phyloP scores from a whole-genome alignment of 202 grass and related monocot species.

The Carex sylvatica region DNA sequence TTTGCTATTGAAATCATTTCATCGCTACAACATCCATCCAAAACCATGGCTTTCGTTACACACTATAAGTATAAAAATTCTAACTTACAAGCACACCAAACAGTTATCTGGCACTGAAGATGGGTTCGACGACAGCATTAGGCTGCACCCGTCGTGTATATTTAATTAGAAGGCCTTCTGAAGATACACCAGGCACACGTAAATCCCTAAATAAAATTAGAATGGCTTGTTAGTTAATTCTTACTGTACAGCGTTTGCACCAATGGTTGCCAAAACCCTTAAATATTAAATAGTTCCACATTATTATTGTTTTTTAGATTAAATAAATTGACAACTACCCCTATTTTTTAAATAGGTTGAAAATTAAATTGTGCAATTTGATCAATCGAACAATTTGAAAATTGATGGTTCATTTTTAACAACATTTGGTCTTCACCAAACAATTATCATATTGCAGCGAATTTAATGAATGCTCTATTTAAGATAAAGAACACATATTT shows the following conservation, averaged over 20 bases:
- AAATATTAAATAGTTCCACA: neutral
- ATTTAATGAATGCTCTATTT: neutral
- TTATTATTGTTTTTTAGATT: neutral
- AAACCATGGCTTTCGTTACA: neutral
- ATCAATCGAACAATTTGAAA: neutral
- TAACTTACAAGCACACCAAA: conserved; percentile 17
- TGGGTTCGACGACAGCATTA: conserved; percentile 60
- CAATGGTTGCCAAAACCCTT: neutral
- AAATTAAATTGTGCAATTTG: neutral
- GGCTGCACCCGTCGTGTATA: conserved; percentile 80
- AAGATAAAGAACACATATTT: neutral
- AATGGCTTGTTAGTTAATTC: neutral
- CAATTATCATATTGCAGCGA: neutral
- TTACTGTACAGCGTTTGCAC: neutral
- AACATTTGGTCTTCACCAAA: neutral
- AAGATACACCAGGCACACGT: conserved; percentile 57
- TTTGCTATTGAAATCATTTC: neutral
- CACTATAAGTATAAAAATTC: neutral
- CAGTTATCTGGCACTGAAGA: conserved; percentile 78
- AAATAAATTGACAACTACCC: neutral
- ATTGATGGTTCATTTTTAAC: neutral
- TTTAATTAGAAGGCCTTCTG: conserved; percentile 93
- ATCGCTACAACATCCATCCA: neutral
- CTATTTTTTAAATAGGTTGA: neutral
- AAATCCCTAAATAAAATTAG: conserved; percentile 49